Evolutionary conservation across 257 asterid species (phyloP).

Genomic region (Solanum infundibuliforme): DNA sequence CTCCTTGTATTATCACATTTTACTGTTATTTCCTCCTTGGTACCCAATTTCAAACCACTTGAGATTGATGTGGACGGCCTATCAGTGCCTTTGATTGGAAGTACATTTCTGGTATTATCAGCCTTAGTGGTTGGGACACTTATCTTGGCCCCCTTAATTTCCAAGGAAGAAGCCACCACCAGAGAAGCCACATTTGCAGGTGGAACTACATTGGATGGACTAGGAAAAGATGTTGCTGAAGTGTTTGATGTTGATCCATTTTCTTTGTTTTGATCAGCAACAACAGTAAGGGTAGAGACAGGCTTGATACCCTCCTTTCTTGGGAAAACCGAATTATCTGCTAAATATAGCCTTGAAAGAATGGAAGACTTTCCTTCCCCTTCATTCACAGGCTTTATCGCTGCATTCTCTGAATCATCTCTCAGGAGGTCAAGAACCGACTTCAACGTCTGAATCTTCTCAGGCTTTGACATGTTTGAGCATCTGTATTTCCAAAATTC

Average conservation of each 20-base stretch:
- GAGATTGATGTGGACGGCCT: conserved; percentile 16
- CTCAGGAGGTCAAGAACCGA: conserved; percentile 77
- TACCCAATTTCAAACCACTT: conserved; percentile 19
- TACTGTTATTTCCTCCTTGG: conserved; percentile 32
- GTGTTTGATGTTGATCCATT: conserved; percentile 20
- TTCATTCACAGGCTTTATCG: conserved; percentile 28
- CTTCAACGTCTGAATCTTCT: conserved; percentile 75
- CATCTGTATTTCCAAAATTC: conserved; percentile 99
- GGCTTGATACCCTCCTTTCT: conserved; percentile 74
- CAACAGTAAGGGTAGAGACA: conserved; percentile 26
- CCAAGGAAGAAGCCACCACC: conserved; percentile 14
- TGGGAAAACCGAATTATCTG: conserved; percentile 80
- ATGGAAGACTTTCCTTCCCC: conserved; percentile 45
- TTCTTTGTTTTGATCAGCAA: conserved; percentile 25
- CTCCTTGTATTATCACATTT: conserved; percentile 35
- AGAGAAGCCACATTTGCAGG: conserved; percentile 12
- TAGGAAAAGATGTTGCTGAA: conserved; percentile 13
- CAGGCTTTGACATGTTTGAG: conserved; percentile 52
- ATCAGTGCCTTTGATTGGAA: conserved; percentile 21
- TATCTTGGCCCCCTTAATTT: conserved; percentile 29
- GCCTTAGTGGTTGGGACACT: conserved; percentile 22
- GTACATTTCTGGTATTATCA: conserved; percentile 31
- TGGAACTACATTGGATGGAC: conserved; percentile 20
- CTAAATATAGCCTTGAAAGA: conserved; percentile 87
- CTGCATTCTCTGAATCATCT: conserved; percentile 31